phyloP scores from a whole-genome alignment of 768 basidiomycete genomes.

The Suillus discolor region DNA sequence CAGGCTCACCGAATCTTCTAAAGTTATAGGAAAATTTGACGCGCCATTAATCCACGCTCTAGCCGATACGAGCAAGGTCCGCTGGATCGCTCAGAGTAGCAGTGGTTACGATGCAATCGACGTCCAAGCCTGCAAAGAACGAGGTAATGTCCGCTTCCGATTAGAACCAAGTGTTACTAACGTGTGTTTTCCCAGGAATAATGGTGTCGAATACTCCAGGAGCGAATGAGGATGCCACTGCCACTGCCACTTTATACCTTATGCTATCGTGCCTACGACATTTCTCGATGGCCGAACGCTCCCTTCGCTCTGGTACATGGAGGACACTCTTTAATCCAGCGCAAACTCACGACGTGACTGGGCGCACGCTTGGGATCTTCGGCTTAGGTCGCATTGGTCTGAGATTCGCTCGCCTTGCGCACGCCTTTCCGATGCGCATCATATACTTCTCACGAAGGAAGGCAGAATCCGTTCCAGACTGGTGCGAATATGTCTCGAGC shows the following conservation, averaged over 20 bases:
- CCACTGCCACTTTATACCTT: conserved; percentile 78
- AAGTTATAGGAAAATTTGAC: conserved; percentile 74
- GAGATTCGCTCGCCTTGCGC: conserved; percentile 65
- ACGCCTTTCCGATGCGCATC: conserved; percentile 83
- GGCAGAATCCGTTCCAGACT: no score
- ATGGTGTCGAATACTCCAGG: conserved; percentile 81
- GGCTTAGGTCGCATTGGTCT: conserved; percentile 73
- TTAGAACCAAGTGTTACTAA: neutral
- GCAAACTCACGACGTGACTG: conserved; percentile 60
- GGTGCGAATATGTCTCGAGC: neutral
- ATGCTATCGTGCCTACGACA: conserved; percentile 72
- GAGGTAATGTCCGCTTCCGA: conserved; percentile 46
- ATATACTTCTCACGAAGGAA: conserved; percentile 61
- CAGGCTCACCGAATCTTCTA: conserved; percentile 66
- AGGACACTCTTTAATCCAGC: conserved; percentile 51
- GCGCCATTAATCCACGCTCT: conserved; percentile 68
- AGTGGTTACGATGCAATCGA: conserved; percentile 88
- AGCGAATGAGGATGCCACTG: conserved; percentile 87
- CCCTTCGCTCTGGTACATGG: conserved; percentile 54
- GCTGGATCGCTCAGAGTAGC: conserved; percentile 87
- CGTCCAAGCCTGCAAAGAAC: conserved; percentile 65
- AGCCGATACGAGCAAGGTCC: conserved; percentile 52
- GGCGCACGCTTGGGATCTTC: conserved; percentile 65
- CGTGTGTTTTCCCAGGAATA: conserved; percentile 49
- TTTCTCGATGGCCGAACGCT: conserved; percentile 60